Percentiles rank a stretch among this genome's conserved stretches.
Conservation (phyloP, 2,329 filamentous ascomycete species). For the Blumeria graminis region DNA sequence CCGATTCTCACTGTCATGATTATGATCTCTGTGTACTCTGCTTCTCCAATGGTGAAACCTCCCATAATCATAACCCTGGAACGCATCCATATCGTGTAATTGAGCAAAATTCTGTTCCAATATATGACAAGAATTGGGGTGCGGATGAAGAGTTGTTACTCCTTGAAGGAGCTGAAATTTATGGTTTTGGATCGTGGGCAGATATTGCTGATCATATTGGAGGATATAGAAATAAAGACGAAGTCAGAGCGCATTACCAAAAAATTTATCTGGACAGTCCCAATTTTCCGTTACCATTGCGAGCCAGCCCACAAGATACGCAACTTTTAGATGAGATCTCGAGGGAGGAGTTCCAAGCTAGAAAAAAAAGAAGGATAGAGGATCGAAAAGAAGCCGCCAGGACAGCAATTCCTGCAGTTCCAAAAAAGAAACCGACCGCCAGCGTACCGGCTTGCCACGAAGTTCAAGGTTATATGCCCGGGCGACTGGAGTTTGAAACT, state of each 20-base stretch:
- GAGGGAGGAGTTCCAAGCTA: conserved; percentile 74
- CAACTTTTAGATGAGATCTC: conserved; percentile 57
- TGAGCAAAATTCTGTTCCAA: conserved; percentile 94
- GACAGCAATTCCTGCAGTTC: conserved; percentile 56
- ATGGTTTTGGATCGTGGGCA: conserved; percentile 89
- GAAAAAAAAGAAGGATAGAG: conserved; percentile 85
- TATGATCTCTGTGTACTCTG: conserved; percentile 95
- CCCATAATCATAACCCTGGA: conserved; percentile 64
- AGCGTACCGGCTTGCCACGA: conserved; percentile 93
- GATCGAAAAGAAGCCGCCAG: conserved; percentile 72
- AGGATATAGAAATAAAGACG: conserved; percentile 79
- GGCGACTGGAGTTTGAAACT: conserved; percentile 87
- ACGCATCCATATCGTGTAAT: conserved; percentile 83
- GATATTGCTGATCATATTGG: conserved; percentile 97
- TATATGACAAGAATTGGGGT: conserved; percentile 86
- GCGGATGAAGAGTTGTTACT: conserved; percentile 90
- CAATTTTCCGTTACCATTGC: conserved; percentile 65
- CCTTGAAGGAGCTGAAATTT: conserved; percentile 84
- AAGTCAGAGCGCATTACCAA: conserved; percentile 86
- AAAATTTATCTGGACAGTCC: conserved; percentile 65
- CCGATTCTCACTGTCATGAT: conserved; percentile 52
- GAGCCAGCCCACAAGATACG: conserved; percentile 63
- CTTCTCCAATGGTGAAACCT: conserved; percentile 60
- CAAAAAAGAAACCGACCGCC: conserved; percentile 87
- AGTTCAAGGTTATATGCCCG: conserved; percentile 96